Evolutionary conservation across 805 yeast genomes (phyloP), one percentile per base, ranked within the genome.

Genomic region (Maudiozyma pseudohumilis): DNA sequence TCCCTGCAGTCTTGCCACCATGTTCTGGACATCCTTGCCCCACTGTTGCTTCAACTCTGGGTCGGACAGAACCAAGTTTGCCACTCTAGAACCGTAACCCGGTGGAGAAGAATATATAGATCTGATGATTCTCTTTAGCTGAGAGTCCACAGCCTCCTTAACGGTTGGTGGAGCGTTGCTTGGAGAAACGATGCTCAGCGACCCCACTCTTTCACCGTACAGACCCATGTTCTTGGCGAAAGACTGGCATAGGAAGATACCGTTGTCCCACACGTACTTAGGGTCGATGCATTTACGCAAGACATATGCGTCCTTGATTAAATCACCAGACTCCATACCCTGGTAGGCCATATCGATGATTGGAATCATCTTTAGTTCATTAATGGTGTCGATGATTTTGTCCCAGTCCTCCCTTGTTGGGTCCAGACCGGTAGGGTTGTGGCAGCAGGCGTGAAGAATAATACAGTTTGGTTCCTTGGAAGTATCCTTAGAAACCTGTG

Each of bases 351-450:
- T 77, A 66, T 88, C 97, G 44, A 88, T 75, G 56, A 89, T 68
- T 29, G 95, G 94, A 60, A 82, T 72, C 52, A 84, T 72, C 31
- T 70, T 64, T 56, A 74, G 73, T 34, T 66, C 59, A 49, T 72
- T 63, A 29, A 83, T 56, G 24, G 79, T 74, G 34, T 78, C 75
- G 50, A 83, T 68, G 28, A 89, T 83, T 58, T 71, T 63, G 43
- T 72, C 68, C 96, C 95, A 87, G 57, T 88, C 85, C 45, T 75
- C 83, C 20, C 64, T 61, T 13, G 85, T 75, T 43, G 94, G 92
- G 58, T 88, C 96, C 59, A 88, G 77, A 46, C 96, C 97, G 15
- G 96, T 89, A 39, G 97, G 97, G 68, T 88, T 89, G 67, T 88
- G 96, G 53, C 96, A 92, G 59, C 96, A 87, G 7, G 95, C 95